Base-by-base conservation (phyloP, 306 rosid genomes). In the Ochetophila trinervis region DNA sequence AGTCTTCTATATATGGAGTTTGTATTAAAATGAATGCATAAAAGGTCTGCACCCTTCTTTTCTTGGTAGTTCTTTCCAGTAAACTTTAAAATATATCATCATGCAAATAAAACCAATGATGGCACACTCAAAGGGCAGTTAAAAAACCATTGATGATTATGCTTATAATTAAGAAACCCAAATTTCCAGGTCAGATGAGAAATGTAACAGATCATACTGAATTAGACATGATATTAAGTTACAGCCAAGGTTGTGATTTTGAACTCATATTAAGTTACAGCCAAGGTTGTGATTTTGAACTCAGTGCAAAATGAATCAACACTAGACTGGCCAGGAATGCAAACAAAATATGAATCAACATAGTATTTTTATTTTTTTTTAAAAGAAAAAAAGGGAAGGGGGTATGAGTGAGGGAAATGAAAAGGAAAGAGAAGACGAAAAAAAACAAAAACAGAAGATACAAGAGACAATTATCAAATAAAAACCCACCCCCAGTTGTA, bases 401-500 rank as follows among this genome's bases (percentile, higher is more conserved):
- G 17, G 27, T n/a, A 30, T 18, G 13, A 36, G 0, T 8, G 12
- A 14, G 44, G 4, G 30, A 24, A 40, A 45, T 14, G 3, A 65
- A 32, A n/a, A 24, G 48, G 37, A 58, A 20, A 53, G n/a, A 49
- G 0, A 30, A 58, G 37, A 30, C 42, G 60, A 17, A 24, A 30
- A 44, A 14, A 36, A 57, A n/a, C 63, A 66, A 62, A 62, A 53
- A 44, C 6, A 68, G 60, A 65, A 22, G 27, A 60, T 47, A 15
- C 22, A 32, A 23, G 53, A 42, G 22, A 40, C 7, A 61, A 53
- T 52, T 68, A 63, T 23, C 60, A 42, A 48, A 74, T 58, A 74
- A 54, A 70, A 74, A 79, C 97, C 78, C 59, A 93, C 97, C 96
- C 92, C 98, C 96, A 86, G 66, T 86, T 89, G 83, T 89, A 93